Conservation (phyloP, 2,329 filamentous ascomycete genomes). For the Chrysosporium keratinophilum region DNA sequence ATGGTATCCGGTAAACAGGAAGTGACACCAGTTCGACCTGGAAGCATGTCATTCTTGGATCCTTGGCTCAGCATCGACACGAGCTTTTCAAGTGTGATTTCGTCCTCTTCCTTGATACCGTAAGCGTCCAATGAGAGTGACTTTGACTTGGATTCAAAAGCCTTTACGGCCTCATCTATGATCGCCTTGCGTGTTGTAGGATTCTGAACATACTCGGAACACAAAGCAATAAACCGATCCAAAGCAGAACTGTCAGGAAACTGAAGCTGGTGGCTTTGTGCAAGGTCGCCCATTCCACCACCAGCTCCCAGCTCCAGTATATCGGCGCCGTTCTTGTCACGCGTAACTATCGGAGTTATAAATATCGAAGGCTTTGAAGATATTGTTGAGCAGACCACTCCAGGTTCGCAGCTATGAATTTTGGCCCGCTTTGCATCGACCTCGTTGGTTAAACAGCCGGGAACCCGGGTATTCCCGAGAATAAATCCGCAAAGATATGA, state of each 20-base stretch:
- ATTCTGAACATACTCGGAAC: slow-evolving; percentile 32
- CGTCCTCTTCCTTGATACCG: slow-evolving; percentile 29
- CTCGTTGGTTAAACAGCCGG: slow-evolving; percentile 61
- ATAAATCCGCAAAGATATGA: slow-evolving; percentile 61
- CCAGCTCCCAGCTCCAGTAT: slow-evolving; percentile 66
- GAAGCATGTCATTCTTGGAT: background rate
- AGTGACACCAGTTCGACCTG: background rate
- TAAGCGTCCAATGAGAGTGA: slow-evolving; percentile 31
- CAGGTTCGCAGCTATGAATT: slow-evolving; percentile 79
- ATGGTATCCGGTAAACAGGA: slow-evolving; percentile 25
- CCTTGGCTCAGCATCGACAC: slow-evolving; percentile 25
- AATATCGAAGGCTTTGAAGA: slow-evolving; percentile 50
- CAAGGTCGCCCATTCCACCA: slow-evolving; percentile 66
- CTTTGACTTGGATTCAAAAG: slow-evolving; percentile 27
- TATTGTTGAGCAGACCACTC: slow-evolving; percentile 37
- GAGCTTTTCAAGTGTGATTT: slow-evolving; percentile 31
- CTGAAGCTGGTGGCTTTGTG: slow-evolving; percentile 57
- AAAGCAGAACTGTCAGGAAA: slow-evolving; percentile 41
- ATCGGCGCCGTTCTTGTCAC: slow-evolving; percentile 47
- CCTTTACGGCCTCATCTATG: slow-evolving; percentile 24
- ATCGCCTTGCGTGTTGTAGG: slow-evolving; percentile 22
- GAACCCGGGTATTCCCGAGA: slow-evolving; percentile 59
- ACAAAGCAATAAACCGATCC: slow-evolving; percentile 46
- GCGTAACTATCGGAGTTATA: slow-evolving; percentile 66
- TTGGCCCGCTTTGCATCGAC: slow-evolving; percentile 41